These are phyloP conservation scores for Leptographium wingfieldii DNA, from an alignment of 2,329 filamentous ascomycete genomes.

Conservation along the genomic window DNA sequence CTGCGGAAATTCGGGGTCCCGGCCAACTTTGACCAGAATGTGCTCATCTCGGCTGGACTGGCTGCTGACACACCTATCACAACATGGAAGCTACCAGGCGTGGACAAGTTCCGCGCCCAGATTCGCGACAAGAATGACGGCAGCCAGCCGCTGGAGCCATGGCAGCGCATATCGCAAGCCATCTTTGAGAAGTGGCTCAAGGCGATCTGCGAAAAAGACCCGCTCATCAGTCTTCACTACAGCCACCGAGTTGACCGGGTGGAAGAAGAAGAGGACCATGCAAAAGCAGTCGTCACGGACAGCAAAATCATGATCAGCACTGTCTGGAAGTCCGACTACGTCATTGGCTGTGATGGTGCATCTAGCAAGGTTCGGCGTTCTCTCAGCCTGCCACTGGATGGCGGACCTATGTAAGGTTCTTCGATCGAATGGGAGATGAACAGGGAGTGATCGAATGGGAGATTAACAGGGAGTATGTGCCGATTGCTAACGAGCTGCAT, in stretches of 20 bases:
- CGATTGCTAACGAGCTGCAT: not conserved
- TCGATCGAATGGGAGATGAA: not conserved
- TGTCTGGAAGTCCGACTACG: not conserved
- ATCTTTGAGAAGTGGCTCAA: constrained; percentile 23
- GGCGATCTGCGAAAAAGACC: constrained; percentile 11
- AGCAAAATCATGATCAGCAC: not conserved
- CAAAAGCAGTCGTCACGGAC: not conserved
- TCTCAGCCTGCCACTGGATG: constrained; percentile 3
- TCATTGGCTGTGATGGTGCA: constrained; percentile 6
- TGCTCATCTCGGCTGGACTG: constrained; percentile 12
- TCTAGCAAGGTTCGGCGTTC: constrained; percentile 2
- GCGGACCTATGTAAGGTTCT: constrained; percentile 6
- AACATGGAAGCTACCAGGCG: constrained; percentile 8
- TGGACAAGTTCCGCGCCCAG: constrained; percentile 11
- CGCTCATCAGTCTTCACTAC: constrained; percentile 15
- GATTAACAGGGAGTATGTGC: not conserved
- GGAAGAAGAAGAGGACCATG: not conserved
- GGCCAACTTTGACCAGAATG: constrained; percentile 9
- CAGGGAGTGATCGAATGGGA: not conserved
- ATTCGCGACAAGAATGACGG: constrained; percentile 21
- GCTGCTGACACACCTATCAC: constrained; percentile 7
- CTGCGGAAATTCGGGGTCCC: constrained; percentile 12
- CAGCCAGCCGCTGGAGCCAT: constrained; percentile 17
- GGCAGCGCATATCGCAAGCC: constrained; percentile 20
- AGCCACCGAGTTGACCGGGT: constrained; percentile 10